Evolutionary conservation across 1,139 yeast genomes (phyloP).

Genomic region (Debaryomyces sp.): DNA sequence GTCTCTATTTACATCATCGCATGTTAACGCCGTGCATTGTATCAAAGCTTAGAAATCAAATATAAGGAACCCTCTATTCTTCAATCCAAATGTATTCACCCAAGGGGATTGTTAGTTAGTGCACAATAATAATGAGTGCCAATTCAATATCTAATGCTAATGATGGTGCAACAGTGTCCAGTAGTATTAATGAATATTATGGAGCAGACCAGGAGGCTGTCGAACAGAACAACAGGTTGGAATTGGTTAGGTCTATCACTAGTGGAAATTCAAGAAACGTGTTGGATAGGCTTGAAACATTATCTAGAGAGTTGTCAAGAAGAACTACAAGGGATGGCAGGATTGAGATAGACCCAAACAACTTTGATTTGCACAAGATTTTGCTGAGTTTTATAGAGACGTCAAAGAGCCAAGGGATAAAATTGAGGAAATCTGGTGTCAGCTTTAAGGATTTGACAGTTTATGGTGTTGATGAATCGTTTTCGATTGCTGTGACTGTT

Average conservation of each 20-base stretch:
- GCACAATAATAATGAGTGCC: not conserved
- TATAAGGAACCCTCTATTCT: not conserved
- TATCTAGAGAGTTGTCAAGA: conserved; percentile 18
- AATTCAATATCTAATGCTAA: not conserved
- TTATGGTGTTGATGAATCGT: conserved; percentile 50
- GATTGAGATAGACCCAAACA: conserved; percentile 20
- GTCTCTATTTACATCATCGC: not conserved
- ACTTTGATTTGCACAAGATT: conserved; percentile 33
- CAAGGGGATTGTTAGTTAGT: not conserved
- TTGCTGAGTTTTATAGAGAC: conserved; percentile 25
- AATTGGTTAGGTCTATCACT: conserved; percentile 20
- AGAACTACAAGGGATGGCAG: conserved; percentile 14
- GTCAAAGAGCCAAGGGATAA: conserved; percentile 45
- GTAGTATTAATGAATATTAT: conserved; percentile 4
- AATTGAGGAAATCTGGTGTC: conserved; percentile 48
- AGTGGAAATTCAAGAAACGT: conserved; percentile 12
- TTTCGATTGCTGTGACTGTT: conserved; percentile 51
- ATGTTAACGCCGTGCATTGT: not conserved
- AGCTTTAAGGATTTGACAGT: conserved; percentile 49
- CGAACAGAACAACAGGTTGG: conserved; percentile 10
- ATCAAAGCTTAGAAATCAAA: not conserved
- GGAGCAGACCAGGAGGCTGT: conserved; percentile 14
- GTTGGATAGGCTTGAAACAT: conserved; percentile 15
- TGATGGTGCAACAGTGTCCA: not conserved
- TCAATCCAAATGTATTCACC: not conserved